These are phyloP conservation scores for Pseudocercospora vitis DNA, from an alignment of 2,329 filamentous ascomycete genomes.

Conservation along the genomic window DNA sequence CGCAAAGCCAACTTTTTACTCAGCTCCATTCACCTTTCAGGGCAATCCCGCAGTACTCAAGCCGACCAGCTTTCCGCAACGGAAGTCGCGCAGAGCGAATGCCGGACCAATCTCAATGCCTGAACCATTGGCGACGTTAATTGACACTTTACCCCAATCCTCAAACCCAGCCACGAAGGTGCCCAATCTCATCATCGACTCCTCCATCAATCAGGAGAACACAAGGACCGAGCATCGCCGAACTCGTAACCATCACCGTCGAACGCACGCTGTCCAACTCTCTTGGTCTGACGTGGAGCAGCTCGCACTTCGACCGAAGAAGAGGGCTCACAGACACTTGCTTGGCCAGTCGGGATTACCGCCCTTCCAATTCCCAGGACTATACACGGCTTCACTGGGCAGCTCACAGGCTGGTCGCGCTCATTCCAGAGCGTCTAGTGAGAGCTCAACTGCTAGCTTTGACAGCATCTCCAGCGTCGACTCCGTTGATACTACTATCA, in stretches of 20 bases:
- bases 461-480: slow-evolving; percentile 4
- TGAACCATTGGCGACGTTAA: background rate
- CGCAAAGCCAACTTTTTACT: background rate
- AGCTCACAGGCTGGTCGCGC: background rate
- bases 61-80: background rate
- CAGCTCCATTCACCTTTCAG: background rate
- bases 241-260: background rate
- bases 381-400: background rate
- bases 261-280: background rate
- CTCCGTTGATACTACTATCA: background rate
- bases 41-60: background rate
- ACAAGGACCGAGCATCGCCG: background rate
- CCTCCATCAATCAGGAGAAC: background rate
- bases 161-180: background rate
- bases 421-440: background rate
- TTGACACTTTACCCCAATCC: background rate
- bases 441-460: background rate
- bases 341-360: background rate
- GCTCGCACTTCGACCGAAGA: background rate
- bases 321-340: slow-evolving; percentile 1
- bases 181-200: background rate
- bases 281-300: slow-evolving; percentile 3
- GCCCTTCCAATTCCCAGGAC: background rate
- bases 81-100: background rate
- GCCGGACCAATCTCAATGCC: background rate